A percentile compares a stretch with the other conserved stretches of the same genome.
phyloP scores from a whole-genome alignment of 140 eudicot species.

The Anethum foeniculum region DNA sequence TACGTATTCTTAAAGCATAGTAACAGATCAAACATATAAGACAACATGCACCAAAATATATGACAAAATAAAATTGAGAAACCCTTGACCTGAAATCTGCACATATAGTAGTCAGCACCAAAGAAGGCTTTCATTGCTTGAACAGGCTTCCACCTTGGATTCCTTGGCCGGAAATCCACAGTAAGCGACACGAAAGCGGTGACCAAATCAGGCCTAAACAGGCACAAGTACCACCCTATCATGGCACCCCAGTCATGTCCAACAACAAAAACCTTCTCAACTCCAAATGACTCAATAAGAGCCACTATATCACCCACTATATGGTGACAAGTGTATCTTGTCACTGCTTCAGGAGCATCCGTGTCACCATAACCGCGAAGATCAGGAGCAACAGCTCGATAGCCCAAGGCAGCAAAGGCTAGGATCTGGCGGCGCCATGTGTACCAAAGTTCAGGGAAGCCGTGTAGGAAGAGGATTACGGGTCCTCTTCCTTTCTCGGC shows the following conservation, averaged over 20 bases:
- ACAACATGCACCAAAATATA: neutral
- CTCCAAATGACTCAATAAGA: conserved; percentile 25
- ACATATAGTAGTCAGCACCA: conserved; percentile 9
- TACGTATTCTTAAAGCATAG: neutral
- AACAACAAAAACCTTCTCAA: conserved; percentile 4
- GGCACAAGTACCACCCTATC: conserved; percentile 10
- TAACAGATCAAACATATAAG: neutral
- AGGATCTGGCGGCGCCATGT: conserved; percentile 10
- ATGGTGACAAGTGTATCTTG: conserved; percentile 33
- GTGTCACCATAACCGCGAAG: conserved; percentile 81
- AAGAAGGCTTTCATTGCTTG: conserved; percentile 2
- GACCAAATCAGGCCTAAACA: conserved; percentile 5
- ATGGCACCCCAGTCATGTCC: conserved; percentile 14
- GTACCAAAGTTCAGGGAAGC: conserved; percentile 14
- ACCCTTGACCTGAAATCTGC: conserved; percentile 10
- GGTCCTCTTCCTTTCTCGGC: conserved; percentile 12
- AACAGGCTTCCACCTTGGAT: conserved; percentile 11
- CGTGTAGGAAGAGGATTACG: conserved; percentile 8
- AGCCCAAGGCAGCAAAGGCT: conserved; percentile 19
- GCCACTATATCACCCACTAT: conserved; percentile 55
- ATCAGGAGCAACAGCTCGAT: conserved; percentile 76
- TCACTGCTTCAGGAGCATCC: conserved; percentile 38
- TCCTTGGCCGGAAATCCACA: conserved; percentile 1
- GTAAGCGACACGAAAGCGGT: conserved; percentile 7
- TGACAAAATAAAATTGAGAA: neutral